Evolutionary conservation across 192 early-diverging fungal genomes (phyloP).

Genomic region (Chytriomyces sp.): DNA sequence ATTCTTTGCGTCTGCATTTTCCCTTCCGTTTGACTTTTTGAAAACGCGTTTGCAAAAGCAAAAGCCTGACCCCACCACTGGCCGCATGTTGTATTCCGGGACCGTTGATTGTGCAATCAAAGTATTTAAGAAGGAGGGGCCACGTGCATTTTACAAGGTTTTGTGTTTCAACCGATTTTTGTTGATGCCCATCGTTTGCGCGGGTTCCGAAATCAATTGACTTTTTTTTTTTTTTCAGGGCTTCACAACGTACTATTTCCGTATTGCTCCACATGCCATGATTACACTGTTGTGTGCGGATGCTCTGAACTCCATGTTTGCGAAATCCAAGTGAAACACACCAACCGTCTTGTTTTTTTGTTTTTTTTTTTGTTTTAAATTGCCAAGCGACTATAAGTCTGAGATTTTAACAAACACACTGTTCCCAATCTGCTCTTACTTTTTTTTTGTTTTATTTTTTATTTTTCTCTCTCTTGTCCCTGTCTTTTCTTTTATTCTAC

Average conservation of each 20-base stretch:
- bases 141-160: constrained; percentile 57
- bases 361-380: no score
- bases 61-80: constrained; percentile 44
- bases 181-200: no score
- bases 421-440: no score
- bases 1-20: constrained; percentile 61
- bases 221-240: constrained; percentile 34
- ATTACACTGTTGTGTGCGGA: constrained; percentile 47
- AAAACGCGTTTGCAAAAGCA: constrained; percentile 64
- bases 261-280: constrained; percentile 65
- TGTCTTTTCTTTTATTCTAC: no score
- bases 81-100: constrained; percentile 53
- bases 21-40: constrained; percentile 63
- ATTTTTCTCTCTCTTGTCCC: no score
- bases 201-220: background rate
- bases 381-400: no score
- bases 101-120: constrained; percentile 57
- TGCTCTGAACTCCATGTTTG: constrained; percentile 38
- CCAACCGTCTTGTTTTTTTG: no score
- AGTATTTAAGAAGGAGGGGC: constrained; percentile 53
- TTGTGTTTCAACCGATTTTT: no score
- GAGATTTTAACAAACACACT: no score
- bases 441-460: no score
- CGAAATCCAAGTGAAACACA: background rate
- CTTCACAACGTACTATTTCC: constrained; percentile 60